Conservation (phyloP, 2,329 filamentous ascomycete genomes). For the Pseudopyricularia javanii region DNA sequence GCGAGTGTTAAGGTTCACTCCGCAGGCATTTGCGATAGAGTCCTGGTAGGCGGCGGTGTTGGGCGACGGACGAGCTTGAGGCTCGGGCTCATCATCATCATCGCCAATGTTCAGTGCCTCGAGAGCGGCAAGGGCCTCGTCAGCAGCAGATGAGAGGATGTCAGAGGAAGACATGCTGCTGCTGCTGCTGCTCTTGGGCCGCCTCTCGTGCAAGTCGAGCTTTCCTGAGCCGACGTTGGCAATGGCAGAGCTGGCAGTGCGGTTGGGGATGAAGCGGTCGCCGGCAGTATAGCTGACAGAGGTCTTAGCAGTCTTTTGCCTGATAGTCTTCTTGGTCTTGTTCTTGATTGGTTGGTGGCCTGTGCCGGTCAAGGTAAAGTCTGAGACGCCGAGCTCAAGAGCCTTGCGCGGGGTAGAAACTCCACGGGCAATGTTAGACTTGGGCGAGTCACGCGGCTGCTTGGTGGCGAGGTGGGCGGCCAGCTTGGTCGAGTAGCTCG, state of each 20-base stretch:
- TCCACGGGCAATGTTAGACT: conserved; percentile 81
- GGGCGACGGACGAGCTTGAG: conserved; percentile 68
- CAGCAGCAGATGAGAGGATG: conserved; percentile 65
- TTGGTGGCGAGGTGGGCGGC: conserved; percentile 61
- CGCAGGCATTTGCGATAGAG: conserved; percentile 24
- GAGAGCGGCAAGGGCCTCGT: conserved; percentile 68
- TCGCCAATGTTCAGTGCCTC: conserved; percentile 67
- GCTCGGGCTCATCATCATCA: conserved; percentile 55
- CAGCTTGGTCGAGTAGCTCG: conserved; percentile 70
- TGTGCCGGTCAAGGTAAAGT: conserved; percentile 83
- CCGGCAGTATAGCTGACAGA: conserved; percentile 67
- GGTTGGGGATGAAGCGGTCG: conserved; percentile 94
- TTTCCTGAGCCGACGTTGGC: conserved; percentile 72
- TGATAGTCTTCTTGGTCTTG: conserved; percentile 47
- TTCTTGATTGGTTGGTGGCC: conserved; percentile 42
- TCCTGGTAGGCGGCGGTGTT: conserved; percentile 47
- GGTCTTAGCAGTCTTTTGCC: conserved; percentile 56
- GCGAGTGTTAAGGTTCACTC: conserved; percentile 83
- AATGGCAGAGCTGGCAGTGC: conserved; percentile 78
- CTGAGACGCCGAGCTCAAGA: conserved; percentile 81
- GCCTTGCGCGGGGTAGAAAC: conserved; percentile 67
- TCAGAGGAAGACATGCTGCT: conserved; percentile 62
- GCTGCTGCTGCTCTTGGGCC: conserved; percentile 56
- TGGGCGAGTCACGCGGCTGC: conserved; percentile 75
- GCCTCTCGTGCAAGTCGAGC: conserved; percentile 58